These are phyloP conservation scores for Rhizopogon vinicolor DNA, from an alignment of 768 basidiomycete species.

Conservation along the genomic window DNA sequence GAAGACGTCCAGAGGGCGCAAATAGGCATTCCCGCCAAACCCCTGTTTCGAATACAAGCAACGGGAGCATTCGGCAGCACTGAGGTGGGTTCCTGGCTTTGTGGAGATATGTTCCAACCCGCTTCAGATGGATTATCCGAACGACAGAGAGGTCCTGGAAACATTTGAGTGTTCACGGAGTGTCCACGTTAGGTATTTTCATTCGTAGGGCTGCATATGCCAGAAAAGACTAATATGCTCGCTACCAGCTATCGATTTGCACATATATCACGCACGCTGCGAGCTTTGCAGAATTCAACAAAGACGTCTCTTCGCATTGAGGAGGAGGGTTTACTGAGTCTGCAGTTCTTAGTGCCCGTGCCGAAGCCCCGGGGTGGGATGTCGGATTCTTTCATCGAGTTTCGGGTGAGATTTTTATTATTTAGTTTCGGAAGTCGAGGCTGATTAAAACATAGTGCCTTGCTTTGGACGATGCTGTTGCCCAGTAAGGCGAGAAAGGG, in stretches of 20 bases:
- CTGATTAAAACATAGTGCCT: slow-evolving; percentile 22
- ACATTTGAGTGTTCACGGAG: slow-evolving; percentile 73
- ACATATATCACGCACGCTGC: slow-evolving; percentile 67
- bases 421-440: neutral
- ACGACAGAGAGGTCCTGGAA: slow-evolving; percentile 87
- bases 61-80: slow-evolving; percentile 81
- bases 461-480: slow-evolving; percentile 26
- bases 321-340: slow-evolving; percentile 71
- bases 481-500: neutral
- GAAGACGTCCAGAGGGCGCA: slow-evolving; percentile 18
- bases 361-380: slow-evolving; percentile 34
- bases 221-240: neutral
- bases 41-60: slow-evolving; percentile 77
- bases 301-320: slow-evolving; percentile 91
- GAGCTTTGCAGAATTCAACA: slow-evolving; percentile 76
- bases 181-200: slow-evolving; percentile 63
- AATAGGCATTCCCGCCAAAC: slow-evolving; percentile 31
- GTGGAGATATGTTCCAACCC: neutral
- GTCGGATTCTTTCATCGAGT: slow-evolving; percentile 78
- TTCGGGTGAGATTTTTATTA: slow-evolving; percentile 54
- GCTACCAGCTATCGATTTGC: slow-evolving; percentile 68
- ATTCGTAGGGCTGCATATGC: neutral
- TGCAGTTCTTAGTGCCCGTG: slow-evolving; percentile 86
- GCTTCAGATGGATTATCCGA: slow-evolving; percentile 89
- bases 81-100: slow-evolving; percentile 46